phyloP scores from a whole-genome alignment of 148 eudicot species.

The Polygonum aviculare region DNA sequence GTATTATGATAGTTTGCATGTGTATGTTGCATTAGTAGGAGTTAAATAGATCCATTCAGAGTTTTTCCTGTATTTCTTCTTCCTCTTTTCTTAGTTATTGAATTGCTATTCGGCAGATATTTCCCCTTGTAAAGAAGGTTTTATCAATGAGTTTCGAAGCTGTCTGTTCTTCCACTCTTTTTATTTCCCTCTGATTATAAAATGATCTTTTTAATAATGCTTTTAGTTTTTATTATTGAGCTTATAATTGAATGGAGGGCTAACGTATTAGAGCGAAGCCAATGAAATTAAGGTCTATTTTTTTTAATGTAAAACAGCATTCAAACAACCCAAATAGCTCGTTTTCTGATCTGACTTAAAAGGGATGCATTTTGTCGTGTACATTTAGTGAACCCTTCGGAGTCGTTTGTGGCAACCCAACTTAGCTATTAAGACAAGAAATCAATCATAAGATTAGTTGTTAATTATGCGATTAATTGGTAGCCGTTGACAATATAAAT shows the following conservation, averaged over 20 bases:
- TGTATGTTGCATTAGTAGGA: slow-evolving; percentile 9
- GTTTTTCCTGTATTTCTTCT: neutral
- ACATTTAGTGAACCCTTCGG: neutral
- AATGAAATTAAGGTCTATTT: neutral
- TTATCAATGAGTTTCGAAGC: neutral
- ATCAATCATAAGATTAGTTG: neutral
- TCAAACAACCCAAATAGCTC: neutral
- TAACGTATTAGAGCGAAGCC: neutral
- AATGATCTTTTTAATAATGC: no score
- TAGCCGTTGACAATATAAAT: slow-evolving; percentile 1
- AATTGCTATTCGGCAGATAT: slow-evolving; percentile 1
- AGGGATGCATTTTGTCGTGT: neutral
- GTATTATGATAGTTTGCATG: neutral
- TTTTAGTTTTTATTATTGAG: no score
- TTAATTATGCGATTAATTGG: neutral
- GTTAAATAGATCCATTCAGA: neutral
- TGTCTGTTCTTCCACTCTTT: neutral
- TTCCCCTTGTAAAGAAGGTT: slow-evolving; percentile 5
- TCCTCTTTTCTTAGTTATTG: neutral
- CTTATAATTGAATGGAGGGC: neutral
- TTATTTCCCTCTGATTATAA: neutral
- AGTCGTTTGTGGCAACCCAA: slow-evolving; percentile 3
- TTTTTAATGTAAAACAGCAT: neutral
- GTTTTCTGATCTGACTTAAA: neutral
- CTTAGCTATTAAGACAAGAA: slow-evolving; percentile 4